These are phyloP conservation scores for Salicornia ramosissima DNA, from an alignment of 148 eudicot species.

Conservation along the genomic window DNA sequence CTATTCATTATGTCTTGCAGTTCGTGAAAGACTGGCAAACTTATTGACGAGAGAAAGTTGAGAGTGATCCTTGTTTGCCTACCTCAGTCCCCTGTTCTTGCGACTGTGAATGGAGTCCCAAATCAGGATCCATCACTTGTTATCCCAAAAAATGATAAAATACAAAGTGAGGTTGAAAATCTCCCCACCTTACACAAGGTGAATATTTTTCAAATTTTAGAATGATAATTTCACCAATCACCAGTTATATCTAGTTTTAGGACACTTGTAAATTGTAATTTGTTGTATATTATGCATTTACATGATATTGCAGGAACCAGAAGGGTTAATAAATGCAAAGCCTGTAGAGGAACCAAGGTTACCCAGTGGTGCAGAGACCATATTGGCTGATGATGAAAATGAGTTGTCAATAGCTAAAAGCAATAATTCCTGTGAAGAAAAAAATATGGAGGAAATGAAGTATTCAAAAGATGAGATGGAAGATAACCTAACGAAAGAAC, in stretches of 20 bases:
- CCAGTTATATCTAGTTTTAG: not conserved
- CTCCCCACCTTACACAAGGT: slow-evolving; percentile 40
- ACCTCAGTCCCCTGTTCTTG: slow-evolving; percentile 39
- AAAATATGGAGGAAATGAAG: slow-evolving; percentile 24
- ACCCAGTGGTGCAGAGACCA: slow-evolving; percentile 24
- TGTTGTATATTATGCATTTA: not conserved
- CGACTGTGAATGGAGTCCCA: slow-evolving; percentile 32
- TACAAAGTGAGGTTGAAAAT: slow-evolving; percentile 35
- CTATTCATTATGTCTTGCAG: slow-evolving; percentile 37
- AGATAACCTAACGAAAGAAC: slow-evolving; percentile 25
- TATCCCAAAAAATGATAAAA: slow-evolving; percentile 32
- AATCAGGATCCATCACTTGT: slow-evolving; percentile 37
- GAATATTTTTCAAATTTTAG: slow-evolving; percentile 5
- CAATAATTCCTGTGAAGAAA: slow-evolving; percentile 24
- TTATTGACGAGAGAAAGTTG: slow-evolving; percentile 57
- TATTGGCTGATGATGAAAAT: slow-evolving; percentile 22
- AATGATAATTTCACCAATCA: not conserved
- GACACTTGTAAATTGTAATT: not conserved
- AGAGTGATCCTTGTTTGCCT: slow-evolving; percentile 52
- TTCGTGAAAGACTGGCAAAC: slow-evolving; percentile 50
- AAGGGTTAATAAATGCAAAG: slow-evolving; percentile 25
- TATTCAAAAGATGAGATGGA: slow-evolving; percentile 14
- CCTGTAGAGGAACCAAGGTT: slow-evolving; percentile 22
- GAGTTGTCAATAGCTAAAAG: slow-evolving; percentile 21
- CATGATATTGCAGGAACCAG: slow-evolving; percentile 26